Evolutionary conservation across 768 basidiomycete genomes (phyloP).

Genomic region (Gloeophyllum trabeum): DNA sequence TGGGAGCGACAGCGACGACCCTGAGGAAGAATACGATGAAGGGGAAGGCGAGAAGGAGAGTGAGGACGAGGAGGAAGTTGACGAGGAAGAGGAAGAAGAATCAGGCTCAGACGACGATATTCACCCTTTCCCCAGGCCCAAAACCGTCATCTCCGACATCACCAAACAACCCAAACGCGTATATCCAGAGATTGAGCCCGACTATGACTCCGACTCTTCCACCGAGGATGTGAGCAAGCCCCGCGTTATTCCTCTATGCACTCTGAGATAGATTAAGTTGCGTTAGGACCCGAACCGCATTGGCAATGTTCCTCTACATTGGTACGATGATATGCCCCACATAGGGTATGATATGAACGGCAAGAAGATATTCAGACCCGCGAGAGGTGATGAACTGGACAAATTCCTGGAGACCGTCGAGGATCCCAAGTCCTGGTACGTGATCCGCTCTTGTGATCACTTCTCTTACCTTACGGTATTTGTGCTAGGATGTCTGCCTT

Average conservation of each 20-base stretch:
- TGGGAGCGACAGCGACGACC: conserved; percentile 27
- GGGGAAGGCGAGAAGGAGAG: conserved; percentile 23
- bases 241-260: conserved; percentile 8
- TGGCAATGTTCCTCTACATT: conserved; percentile 92
- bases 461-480: not conserved
- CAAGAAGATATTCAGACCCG: conserved; percentile 87
- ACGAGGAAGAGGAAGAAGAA: conserved; percentile 18
- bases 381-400: conserved; percentile 92
- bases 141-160: conserved; percentile 63
- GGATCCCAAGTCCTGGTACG: conserved; percentile 80
- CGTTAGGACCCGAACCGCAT: conserved; percentile 93
- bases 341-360: conserved; percentile 95
- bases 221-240: conserved; percentile 79
- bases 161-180: conserved; percentile 79
- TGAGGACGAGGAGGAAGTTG: conserved; percentile 23
- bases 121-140: conserved; percentile 49
- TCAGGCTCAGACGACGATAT: conserved; percentile 32
- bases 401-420: conserved; percentile 93
- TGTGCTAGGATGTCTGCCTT: conserved; percentile 75
- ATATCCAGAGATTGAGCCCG: conserved; percentile 82
- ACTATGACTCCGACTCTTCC: conserved; percentile 86
- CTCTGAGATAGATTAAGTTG: not conserved
- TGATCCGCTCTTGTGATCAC: conserved; percentile 7
- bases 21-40: conserved; percentile 24
- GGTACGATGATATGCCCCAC: conserved; percentile 99